Percentiles rank a stretch among this genome's conserved stretches.
phyloP scores from a whole-genome alignment of 805 yeast genomes.

The Candida sonorensis region DNA sequence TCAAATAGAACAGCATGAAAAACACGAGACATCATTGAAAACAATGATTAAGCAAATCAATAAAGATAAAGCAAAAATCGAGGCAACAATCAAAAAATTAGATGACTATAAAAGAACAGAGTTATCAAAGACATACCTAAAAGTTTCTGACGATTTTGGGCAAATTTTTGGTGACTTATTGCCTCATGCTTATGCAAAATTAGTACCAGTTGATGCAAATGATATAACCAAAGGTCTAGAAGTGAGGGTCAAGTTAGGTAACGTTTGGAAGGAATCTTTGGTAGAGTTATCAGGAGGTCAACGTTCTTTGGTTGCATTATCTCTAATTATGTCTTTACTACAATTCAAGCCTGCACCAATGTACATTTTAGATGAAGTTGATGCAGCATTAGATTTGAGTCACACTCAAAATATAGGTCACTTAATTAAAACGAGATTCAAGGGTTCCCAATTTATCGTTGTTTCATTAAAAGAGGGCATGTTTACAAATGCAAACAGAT shows the following conservation, averaged over 20 bases:
- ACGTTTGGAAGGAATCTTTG: conserved; percentile 91
- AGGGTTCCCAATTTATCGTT: conserved; percentile 93
- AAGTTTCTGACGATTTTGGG: conserved; percentile 87
- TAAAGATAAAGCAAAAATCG: conserved; percentile 83
- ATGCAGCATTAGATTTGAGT: conserved; percentile 94
- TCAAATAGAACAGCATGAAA: conserved; percentile 87
- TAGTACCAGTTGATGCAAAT: conserved; percentile 72
- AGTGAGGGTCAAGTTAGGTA: conserved; percentile 83
- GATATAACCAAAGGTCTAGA: conserved; percentile 88
- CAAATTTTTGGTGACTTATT: conserved; percentile 79
- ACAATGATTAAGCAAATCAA: conserved; percentile 82
- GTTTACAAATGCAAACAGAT: conserved; percentile 95
- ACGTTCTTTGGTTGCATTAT: conserved; percentile 85
- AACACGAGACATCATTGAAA: conserved; percentile 70
- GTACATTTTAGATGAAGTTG: conserved; percentile 97
- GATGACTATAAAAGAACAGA: conserved; percentile 84
- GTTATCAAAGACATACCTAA: conserved; percentile 74
- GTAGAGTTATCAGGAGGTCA: conserved; percentile 98
- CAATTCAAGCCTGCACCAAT: conserved; percentile 98
- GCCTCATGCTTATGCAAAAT: conserved; percentile 85
- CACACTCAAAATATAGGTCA: conserved; percentile 98
- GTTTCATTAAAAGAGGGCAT: conserved; percentile 97
- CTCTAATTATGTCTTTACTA: conserved; percentile 83
- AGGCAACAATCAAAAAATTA: conserved; percentile 75
- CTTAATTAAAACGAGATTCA: conserved; percentile 87